Conservation (phyloP, 106 monocot species). For the Allium sativum region DNA sequence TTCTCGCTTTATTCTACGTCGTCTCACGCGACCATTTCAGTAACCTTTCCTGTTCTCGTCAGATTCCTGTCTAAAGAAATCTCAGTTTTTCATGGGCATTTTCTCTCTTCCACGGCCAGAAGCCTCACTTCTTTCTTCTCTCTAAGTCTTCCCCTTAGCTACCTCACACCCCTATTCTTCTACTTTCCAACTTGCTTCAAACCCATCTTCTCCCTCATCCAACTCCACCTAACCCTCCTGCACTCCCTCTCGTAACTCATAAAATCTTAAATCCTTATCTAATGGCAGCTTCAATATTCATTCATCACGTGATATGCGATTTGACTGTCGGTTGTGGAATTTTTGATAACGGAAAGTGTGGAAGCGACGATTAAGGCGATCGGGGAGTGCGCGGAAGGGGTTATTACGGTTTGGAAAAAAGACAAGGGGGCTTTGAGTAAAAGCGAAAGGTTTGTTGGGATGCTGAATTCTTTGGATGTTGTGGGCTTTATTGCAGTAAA, state of each 20-base stretch:
- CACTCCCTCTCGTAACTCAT: conserved; percentile 43
- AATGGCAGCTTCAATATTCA: conserved; percentile 32
- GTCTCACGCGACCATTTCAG: too few relatives aligned
- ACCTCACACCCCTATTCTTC: background rate
- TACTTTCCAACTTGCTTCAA: conserved; percentile 14
- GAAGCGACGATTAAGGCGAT: conserved; percentile 44
- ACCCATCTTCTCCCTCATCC: conserved; percentile 33
- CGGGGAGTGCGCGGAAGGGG: conserved; percentile 39
- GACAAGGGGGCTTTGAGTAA: background rate
- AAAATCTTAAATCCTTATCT: background rate
- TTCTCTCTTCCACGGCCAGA: conserved; percentile 5
- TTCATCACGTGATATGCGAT: conserved; percentile 64
- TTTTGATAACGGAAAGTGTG: conserved; percentile 40
- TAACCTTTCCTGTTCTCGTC: background rate
- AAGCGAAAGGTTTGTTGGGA: conserved; percentile 38
- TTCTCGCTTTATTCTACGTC: too few relatives aligned
- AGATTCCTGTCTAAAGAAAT: background rate
- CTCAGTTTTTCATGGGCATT: conserved; percentile 24
- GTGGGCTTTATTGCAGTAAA: conserved; percentile 35
- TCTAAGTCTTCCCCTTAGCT: background rate
- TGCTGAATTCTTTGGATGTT: conserved; percentile 39
- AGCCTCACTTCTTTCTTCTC: conserved; percentile 4
- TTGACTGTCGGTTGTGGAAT: conserved; percentile 47
- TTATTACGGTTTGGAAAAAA: conserved; percentile 37
- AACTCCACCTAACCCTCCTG: conserved; percentile 47